Evolutionary conservation across 1,284 basidiomycete genomes (phyloP), one percentile per base, ranked within the genome.

Genomic region (Marasmius tenuissimus): DNA sequence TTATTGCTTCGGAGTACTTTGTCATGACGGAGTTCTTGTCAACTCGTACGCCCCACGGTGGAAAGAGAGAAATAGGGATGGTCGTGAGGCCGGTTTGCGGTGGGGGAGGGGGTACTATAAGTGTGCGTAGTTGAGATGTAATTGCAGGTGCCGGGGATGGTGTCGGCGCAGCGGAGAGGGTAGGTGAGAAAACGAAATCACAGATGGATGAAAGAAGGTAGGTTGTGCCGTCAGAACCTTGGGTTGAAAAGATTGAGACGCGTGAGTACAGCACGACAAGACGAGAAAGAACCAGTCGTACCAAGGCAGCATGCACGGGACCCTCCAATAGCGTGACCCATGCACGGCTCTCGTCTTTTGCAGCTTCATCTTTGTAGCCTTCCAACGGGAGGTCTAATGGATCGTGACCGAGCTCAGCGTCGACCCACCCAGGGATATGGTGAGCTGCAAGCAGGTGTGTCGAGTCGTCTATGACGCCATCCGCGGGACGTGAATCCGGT

Each of bases 241-340:
- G 14, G 3, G n/a, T n/a, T n/a, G n/a, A n/a, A n/a, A n/a, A n/a
- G n/a, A n/a, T n/a, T 34, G 10, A 39, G 14, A 42, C 37, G n/a
- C 35, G 27, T 42, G 35, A 18, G 37, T 39, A 34, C 22, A 35
- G n/a, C n/a, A 38, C 7, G 37, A 35, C 7, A 33, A 58, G 47
- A 45, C 27, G 35, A 37, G 18, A 40, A 63, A 60, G 50, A 52
- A 40, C 59, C 39, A 65, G 10, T 76, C 86, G 63, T 67, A 91
- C 87, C 73, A 93, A 72, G 8, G 88, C 88, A 66, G 88, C 86
- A 70, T 92, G 91, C 8, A 93, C 83, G 56, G 82, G 78, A 45
- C 87, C 86, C 71, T 93, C 89, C 33, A 93, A 79, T 35, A 93
- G 77, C 4, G 88, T 78, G 20, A 91, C 82, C 91, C 91, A 93